A percentile compares a stretch with the other conserved stretches of the same genome.
Evolutionary conservation across 139 green algal species (phyloP).

Genomic region (Deuterostichococcus epilithicus): DNA sequence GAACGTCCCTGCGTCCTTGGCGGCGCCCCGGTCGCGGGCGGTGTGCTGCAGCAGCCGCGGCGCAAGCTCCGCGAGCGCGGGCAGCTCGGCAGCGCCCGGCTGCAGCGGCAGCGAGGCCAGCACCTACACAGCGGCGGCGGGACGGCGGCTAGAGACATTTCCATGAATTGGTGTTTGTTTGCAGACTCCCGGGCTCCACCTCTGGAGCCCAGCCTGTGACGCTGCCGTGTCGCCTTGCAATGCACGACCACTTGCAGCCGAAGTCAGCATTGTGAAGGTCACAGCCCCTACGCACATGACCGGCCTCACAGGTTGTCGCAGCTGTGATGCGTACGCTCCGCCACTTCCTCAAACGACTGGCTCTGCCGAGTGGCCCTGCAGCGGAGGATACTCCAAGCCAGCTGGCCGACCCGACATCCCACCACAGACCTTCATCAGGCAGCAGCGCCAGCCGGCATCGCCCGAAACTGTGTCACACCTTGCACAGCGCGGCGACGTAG

Average conservation of each 20-base stretch:
- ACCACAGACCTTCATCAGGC: neutral
- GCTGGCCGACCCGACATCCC: neutral
- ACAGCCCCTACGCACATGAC: neutral
- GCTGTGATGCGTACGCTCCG: neutral
- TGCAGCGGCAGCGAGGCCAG: neutral
- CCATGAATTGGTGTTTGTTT: neutral
- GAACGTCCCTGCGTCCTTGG: neutral
- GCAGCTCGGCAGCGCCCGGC: neutral
- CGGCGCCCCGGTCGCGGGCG: neutral
- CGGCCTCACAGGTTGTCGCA: neutral
- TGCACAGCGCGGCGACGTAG: slow-evolving; percentile 32
- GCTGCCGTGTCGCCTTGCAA: no score
- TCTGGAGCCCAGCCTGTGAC: neutral
- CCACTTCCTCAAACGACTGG: no score
- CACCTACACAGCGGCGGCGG: no score
- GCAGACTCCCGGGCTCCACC: neutral
- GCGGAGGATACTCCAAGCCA: neutral
- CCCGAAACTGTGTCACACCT: neutral
- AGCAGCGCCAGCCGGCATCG: neutral
- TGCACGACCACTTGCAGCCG: no score
- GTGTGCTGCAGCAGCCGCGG: no score
- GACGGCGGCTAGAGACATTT: no score
- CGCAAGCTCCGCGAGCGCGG: no score
- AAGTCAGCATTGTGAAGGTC: no score
- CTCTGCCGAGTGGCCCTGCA: neutral